Conservation (phyloP, 768 basidiomycete genomes). For the Vararia minispora region DNA sequence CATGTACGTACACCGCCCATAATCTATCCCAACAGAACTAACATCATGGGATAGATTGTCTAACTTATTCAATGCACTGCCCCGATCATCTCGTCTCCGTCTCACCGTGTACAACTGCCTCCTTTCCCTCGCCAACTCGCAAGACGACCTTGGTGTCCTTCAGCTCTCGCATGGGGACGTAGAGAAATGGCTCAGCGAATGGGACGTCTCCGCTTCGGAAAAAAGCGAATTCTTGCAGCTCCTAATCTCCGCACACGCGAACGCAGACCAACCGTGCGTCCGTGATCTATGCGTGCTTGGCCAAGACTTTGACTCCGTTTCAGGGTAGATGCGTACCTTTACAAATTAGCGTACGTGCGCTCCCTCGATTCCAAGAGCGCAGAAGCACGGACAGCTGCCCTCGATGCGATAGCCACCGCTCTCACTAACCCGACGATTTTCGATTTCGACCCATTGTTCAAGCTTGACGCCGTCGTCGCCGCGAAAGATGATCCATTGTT, state of each 20-base stretch:
- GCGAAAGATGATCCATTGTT: constrained; percentile 63
- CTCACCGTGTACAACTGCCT: constrained; percentile 51
- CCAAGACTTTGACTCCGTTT: neutral
- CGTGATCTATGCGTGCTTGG: neutral
- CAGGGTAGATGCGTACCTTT: constrained; percentile 56
- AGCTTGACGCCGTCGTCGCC: constrained; percentile 57
- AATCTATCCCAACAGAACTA: neutral
- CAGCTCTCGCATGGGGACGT: constrained; percentile 48
- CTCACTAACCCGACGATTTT: constrained; percentile 58
- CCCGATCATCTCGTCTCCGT: constrained; percentile 55
- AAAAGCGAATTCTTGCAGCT: constrained; percentile 56
- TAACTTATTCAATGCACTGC: constrained; percentile 71
- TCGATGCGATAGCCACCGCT: constrained; percentile 51
- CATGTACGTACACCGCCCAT: constrained; percentile 36
- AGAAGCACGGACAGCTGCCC: constrained; percentile 38
- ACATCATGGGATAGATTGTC: constrained; percentile 39
- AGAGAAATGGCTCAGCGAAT: constrained; percentile 71
- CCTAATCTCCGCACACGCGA: constrained; percentile 48
- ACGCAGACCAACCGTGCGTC: constrained; percentile 49
- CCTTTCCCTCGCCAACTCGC: constrained; percentile 43
- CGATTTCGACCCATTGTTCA: constrained; percentile 75
- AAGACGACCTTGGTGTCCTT: constrained; percentile 53
- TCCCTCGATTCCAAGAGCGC: constrained; percentile 47
- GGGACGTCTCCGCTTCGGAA: constrained; percentile 52
- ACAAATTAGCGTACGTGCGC: constrained; percentile 48